Percentiles rank a stretch among this genome's conserved stretches.
Evolutionary conservation across 2,329 filamentous ascomycete genomes (phyloP).

Genomic region (Orbilia blumenaviensis): DNA sequence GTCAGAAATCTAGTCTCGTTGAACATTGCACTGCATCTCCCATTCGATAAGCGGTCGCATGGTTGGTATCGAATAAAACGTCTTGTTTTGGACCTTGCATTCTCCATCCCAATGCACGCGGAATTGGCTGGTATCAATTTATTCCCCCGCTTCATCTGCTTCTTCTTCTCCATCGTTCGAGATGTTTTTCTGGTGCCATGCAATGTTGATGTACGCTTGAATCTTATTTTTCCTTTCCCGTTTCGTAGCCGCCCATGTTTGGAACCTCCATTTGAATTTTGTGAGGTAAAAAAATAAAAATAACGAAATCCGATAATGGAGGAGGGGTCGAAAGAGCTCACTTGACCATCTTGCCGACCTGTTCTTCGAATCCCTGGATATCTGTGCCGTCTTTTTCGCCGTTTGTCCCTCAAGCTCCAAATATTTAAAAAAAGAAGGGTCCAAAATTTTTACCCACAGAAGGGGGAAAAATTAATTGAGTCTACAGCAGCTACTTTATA

Average conservation of each 20-base stretch:
- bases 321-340: conserved; percentile 50
- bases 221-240: background rate
- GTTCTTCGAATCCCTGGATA: background rate
- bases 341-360: conserved; percentile 31
- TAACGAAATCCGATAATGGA: conserved; percentile 16
- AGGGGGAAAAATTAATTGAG: background rate
- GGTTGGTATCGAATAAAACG: conserved; percentile 39
- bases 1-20: background rate
- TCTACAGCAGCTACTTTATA: conserved; percentile 10
- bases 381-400: conserved; percentile 13
- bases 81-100: conserved; percentile 11
- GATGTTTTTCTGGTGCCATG: background rate
- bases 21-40: conserved; percentile 35
- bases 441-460: background rate
- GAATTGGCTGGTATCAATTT: conserved; percentile 11
- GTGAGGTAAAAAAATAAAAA: conserved; percentile 26
- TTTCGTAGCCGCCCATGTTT: conserved; percentile 15
- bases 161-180: background rate
- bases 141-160: too few relatives aligned
- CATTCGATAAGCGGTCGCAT: conserved; percentile 27
- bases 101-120: conserved; percentile 3
- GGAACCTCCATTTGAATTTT: background rate
- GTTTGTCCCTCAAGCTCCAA: conserved; percentile 3
- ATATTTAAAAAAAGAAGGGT: background rate
- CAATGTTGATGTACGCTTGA: background rate